Percentiles rank a stretch among this genome's conserved stretches.
phyloP scores from a whole-genome alignment of 1,284 basidiomycete genomes.

The Sporisorium iseilematis-ciliati region DNA sequence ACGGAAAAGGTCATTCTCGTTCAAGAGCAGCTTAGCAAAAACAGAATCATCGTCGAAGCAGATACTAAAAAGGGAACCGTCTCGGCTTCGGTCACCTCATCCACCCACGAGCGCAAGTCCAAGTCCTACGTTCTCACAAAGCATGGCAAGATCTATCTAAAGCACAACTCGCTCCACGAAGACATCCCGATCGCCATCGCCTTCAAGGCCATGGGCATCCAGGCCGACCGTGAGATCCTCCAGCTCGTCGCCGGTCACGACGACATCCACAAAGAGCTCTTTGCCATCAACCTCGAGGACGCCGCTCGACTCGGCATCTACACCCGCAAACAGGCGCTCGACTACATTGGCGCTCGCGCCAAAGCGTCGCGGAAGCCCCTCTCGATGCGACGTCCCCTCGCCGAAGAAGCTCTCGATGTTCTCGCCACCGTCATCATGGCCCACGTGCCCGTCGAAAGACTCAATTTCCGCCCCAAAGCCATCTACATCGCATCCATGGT shows the following conservation, averaged over 20 bases:
- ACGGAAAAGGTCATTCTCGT: constrained; percentile 99
- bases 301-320: constrained; percentile 78
- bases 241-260: constrained; percentile 92
- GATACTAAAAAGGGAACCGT: constrained; percentile 86
- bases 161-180: constrained; percentile 95
- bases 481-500: constrained; percentile 99
- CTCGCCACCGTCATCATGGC: constrained; percentile 96
- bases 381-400: constrained; percentile 81
- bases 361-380: constrained; percentile 83
- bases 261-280: constrained; percentile 87
- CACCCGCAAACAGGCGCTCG: constrained; percentile 92
- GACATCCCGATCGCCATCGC: constrained; percentile 96
- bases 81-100: constrained; percentile 91
- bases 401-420: constrained; percentile 95
- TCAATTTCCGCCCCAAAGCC: constrained; percentile 94
- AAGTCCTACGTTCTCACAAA: constrained; percentile 98
- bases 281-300: constrained; percentile 93
- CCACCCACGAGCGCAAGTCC: constrained; percentile 97
- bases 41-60: constrained; percentile 95
- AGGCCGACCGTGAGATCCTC: constrained; percentile 97
- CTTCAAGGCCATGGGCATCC: constrained; percentile 88
- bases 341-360: constrained; percentile 92
- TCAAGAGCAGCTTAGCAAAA: constrained; percentile 99
- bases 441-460: constrained; percentile 90
- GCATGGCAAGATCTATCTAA: constrained; percentile 92